Conservation (phyloP, 208 protist species). For the Leishmania aethiopica region DNA sequence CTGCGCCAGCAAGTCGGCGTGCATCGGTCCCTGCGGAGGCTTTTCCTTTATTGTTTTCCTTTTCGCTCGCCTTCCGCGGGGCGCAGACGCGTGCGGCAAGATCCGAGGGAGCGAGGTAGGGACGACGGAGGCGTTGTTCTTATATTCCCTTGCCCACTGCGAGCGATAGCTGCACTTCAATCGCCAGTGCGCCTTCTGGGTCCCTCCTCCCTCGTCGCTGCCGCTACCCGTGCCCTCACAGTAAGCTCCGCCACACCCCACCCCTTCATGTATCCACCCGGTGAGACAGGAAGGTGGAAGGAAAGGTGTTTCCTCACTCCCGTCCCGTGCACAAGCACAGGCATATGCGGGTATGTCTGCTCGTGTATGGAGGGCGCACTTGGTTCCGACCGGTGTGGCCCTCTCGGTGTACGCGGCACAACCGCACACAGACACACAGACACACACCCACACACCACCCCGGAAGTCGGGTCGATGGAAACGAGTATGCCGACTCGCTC, state of each 20-base stretch:
- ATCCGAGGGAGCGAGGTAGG: too few species aligned
- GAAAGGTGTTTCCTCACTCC: background rate
- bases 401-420: background rate
- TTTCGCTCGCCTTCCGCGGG: too few species aligned
- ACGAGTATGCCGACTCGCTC: background rate
- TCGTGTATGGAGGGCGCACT: background rate
- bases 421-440: background rate
- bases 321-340: background rate
- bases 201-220: too few species aligned
- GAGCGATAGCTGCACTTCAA: too few species aligned
- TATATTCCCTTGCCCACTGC: too few species aligned
- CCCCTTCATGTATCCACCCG: too few species aligned
- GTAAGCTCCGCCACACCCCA: too few species aligned
- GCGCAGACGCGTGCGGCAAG: too few species aligned
- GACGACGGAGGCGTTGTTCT: too few species aligned
- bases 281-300: background rate
- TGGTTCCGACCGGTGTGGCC: background rate
- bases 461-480: background rate
- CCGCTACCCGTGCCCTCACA: too few species aligned
- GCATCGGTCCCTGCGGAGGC: background rate
- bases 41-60: too few species aligned
- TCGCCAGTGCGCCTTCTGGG: too few species aligned
- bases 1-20: background rate
- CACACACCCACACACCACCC: background rate
- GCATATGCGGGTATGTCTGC: background rate